phyloP scores from a whole-genome alignment of 2,329 filamentous ascomycete genomes.

The Penicillium sp. region DNA sequence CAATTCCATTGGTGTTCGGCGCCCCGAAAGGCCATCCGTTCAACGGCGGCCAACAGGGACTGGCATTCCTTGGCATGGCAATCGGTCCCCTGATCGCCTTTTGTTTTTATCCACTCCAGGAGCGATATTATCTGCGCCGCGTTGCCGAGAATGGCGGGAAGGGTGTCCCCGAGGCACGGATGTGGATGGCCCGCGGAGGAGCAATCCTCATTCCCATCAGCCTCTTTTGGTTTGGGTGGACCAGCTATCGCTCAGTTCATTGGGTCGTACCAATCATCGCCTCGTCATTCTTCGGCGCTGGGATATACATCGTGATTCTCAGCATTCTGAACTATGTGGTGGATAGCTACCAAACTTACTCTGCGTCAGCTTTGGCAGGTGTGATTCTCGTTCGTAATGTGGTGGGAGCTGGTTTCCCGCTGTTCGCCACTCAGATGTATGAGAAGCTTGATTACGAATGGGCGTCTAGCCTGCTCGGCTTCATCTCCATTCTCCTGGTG shows the following conservation, averaged over 20 bases:
- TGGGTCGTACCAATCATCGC: slow-evolving; percentile 71
- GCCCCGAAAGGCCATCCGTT: slow-evolving; percentile 61
- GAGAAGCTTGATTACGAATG: slow-evolving; percentile 37
- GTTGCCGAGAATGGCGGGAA: slow-evolving; percentile 48
- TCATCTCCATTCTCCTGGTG: slow-evolving; percentile 38
- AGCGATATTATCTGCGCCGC: slow-evolving; percentile 40
- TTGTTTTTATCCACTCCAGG: slow-evolving; percentile 53
- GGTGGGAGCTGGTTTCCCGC: slow-evolving; percentile 33
- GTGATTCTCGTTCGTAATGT: slow-evolving; percentile 74
- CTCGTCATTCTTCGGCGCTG: slow-evolving; percentile 65
- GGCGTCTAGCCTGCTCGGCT: slow-evolving; percentile 41
- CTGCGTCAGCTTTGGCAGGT: slow-evolving; percentile 72
- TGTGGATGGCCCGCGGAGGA: slow-evolving; percentile 65
- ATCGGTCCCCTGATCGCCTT: slow-evolving; percentile 67
- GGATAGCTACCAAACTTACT: slow-evolving; percentile 69
- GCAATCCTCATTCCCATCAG: slow-evolving; percentile 64
- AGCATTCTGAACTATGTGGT: slow-evolving; percentile 75
- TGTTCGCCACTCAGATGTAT: slow-evolving; percentile 42
- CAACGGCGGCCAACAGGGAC: slow-evolving; percentile 55
- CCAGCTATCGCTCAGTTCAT: slow-evolving; percentile 59
- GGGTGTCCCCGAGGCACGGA: slow-evolving; percentile 63
- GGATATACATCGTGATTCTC: slow-evolving; percentile 72
- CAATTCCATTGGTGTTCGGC: slow-evolving; percentile 67
- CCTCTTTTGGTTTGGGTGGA: slow-evolving; percentile 69
- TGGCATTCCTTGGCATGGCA: slow-evolving; percentile 59